Base-by-base conservation (phyloP, 2,329 filamentous ascomycete genomes). In the Stemphylium lycopersici region DNA sequence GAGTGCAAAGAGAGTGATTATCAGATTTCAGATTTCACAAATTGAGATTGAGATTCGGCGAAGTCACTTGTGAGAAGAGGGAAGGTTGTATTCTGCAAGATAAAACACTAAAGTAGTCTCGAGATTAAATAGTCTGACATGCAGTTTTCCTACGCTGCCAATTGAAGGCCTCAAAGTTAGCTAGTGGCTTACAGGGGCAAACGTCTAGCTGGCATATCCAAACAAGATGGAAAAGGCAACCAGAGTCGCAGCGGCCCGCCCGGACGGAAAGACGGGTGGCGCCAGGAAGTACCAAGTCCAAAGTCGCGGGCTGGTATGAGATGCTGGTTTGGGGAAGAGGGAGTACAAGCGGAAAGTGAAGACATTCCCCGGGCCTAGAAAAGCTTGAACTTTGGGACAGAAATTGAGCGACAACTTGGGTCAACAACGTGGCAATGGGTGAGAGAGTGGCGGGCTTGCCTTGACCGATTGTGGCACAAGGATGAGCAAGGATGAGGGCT, bases 261-360 rank as follows among this genome's bases (percentile, higher is more conserved):
- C 70, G 71, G 52, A 55, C 70, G 72, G 70, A 63, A 66, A 64
- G 67, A 67, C 70, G 71, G 70, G 59, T 66, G 61, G 56, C 54
- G 59, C 65, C 54, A 59, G 58, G 65, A 56, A 63, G 49, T 59
- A 43, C 56, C 57, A 62, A 58, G 55, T 66, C 58, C 64, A 50
- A 60, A 56, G 42, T 53, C 32, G 42, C 57, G 40, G 52, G 48
- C 59, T 66, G 66, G 65, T 71, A 69, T 68, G 65, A 58, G 45
- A 54, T 61, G 45, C 51, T 65, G 58, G 48, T 61, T 62, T 55
- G 58, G 59, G 48, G 48, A 48, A 44, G 46, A 56, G 55, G 58
- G 61, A 45, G 59, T 46, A 71, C 62, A 53, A 59, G 44, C 56
- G 59, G 58, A 47, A 55, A 46, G 50, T 50, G 39, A 47, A 52